phyloP scores from a whole-genome alignment of 176 grass and related monocot genomes.

The Carex scoparia region DNA sequence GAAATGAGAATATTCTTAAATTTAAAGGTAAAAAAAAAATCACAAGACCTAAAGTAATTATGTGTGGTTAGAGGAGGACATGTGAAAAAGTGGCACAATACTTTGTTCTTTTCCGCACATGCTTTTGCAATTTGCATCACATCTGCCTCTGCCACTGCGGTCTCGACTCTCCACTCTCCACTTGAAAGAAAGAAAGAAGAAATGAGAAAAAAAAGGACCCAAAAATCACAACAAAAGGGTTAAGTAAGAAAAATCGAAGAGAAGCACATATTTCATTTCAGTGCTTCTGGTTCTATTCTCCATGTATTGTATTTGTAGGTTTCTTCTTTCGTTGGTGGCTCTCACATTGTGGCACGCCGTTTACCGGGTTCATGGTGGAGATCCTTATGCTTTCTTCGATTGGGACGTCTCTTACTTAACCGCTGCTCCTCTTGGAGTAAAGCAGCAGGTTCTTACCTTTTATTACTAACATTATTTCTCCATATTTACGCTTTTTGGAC shows the following conservation, averaged over 20 bases:
- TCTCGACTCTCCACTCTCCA: neutral
- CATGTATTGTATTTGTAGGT: neutral
- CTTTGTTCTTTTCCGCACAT: constrained; percentile 28
- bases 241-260: neutral
- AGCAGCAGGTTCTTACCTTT: constrained; percentile 46
- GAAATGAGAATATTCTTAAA: neutral
- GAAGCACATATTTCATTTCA: neutral
- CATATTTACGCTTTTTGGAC: neutral
- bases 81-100: neutral
- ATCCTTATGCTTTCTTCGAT: constrained; percentile 85
- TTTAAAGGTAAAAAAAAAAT: neutral
- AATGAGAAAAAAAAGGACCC: neutral
- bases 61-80: neutral
- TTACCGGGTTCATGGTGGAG: constrained; percentile 36
- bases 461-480: neutral
- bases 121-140: constrained; percentile 21
- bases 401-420: constrained; percentile 80
- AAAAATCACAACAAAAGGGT: neutral
- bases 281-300: neutral
- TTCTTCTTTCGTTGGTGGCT: constrained; percentile 17
- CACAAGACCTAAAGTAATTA: neutral
- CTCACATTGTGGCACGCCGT: neutral
- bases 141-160: neutral
- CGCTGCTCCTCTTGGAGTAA: constrained; percentile 61
- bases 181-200: constrained; percentile 3